A percentile compares a stretch with the other conserved stretches of the same genome.
Evolutionary conservation across 2,329 filamentous ascomycete genomes (phyloP).

Genomic region (Trichocomaceae sp.): DNA sequence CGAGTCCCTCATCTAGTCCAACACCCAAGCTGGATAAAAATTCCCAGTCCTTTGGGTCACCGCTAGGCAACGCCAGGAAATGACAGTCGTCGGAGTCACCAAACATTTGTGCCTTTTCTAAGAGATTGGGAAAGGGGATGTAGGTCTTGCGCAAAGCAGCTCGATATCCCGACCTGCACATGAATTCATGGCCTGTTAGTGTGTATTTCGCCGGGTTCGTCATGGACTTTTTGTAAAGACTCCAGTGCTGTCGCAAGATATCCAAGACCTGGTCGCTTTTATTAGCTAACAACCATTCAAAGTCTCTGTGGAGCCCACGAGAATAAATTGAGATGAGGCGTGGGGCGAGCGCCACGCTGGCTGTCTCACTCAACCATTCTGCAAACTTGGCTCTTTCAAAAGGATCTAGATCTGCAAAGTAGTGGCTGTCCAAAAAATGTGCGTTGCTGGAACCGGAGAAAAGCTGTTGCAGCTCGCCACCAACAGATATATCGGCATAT

Average conservation of each 20-base stretch:
- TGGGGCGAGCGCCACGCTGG: conserved; percentile 1
- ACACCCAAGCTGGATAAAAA: conserved; percentile 6
- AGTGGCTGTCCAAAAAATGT: conserved; percentile 4
- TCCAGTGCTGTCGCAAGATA: conserved; percentile 7
- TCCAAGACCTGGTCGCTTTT: conserved; percentile 6
- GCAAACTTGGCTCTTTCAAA: background rate
- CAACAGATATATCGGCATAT: conserved; percentile 7
- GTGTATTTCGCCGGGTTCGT: background rate
- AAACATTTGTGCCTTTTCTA: conserved; percentile 3
- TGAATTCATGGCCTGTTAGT: conserved; percentile 5
- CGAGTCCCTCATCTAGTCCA: conserved; percentile 3
- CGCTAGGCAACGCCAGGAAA: conserved; percentile 4
- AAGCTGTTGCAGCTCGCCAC: conserved; percentile 1
- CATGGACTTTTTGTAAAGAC: conserved; percentile 1
- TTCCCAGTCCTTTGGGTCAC: conserved; percentile 2
- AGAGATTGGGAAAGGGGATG: conserved; percentile 5
- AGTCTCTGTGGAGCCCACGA: background rate
- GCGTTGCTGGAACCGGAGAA: conserved; percentile 4
- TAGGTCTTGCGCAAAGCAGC: conserved; percentile 5
- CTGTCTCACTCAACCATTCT: conserved; percentile 2
- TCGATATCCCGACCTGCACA: conserved; percentile 4
- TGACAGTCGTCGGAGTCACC: background rate
- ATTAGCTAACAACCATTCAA: conserved; percentile 8
- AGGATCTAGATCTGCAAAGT: conserved; percentile 8
- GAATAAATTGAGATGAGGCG: conserved; percentile 5